Conservation (phyloP, 2,329 filamentous ascomycete genomes). For the Curvularia lunata region DNA sequence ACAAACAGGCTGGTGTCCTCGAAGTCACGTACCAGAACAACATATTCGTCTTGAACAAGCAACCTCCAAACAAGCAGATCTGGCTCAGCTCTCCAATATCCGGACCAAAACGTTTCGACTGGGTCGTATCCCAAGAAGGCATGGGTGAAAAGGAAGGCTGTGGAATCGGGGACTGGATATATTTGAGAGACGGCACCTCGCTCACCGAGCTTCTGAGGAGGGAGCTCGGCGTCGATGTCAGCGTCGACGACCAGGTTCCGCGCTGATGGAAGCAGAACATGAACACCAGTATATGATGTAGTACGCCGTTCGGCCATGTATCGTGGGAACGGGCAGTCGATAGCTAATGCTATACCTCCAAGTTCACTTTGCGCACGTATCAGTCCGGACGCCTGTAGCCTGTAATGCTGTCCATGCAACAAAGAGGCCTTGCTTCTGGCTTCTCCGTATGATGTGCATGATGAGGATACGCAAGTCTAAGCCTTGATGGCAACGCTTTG, state of each 20-base stretch:
- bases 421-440: not conserved
- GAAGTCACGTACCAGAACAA: constrained; percentile 72
- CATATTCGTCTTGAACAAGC: constrained; percentile 96
- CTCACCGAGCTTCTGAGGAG: constrained; percentile 74
- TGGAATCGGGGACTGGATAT: constrained; percentile 80
- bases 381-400: constrained; percentile 20
- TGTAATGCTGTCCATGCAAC: constrained; percentile 21
- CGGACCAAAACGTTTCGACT: constrained; percentile 94
- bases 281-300: not conserved
- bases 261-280: constrained; percentile 23
- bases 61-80: constrained; percentile 95
- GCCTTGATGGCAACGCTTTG: constrained; percentile 35
- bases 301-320: not conserved
- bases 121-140: constrained; percentile 74
- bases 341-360: constrained; percentile 6
- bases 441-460: not conserved
- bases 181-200: constrained; percentile 79
- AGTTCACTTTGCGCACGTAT: constrained; percentile 2
- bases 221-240: constrained; percentile 72
- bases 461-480: constrained; percentile 15
- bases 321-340: constrained; percentile 5
- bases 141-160: constrained; percentile 82
- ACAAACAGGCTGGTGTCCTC: constrained; percentile 78
- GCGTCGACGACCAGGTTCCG: constrained; percentile 41
- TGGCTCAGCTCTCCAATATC: constrained; percentile 93